Conservation (phyloP, 345 rosid genomes). For the Anastatica hierochuntica region DNA sequence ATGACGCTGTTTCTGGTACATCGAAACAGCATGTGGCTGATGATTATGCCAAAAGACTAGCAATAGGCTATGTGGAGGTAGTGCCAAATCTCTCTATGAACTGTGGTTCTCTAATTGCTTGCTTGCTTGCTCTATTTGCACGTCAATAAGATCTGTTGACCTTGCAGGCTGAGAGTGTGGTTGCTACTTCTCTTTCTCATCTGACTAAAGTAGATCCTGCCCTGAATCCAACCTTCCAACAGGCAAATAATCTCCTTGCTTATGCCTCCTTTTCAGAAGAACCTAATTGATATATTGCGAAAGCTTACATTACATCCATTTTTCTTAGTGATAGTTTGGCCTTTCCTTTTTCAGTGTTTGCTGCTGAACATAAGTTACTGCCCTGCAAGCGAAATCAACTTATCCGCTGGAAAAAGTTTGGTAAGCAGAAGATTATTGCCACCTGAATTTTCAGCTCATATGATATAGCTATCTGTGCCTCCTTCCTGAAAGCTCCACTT, state of each 20-base stretch:
- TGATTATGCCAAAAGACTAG: slow-evolving; percentile 83
- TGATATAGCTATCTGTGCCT: not conserved
- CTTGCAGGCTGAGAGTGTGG: slow-evolving; percentile 74
- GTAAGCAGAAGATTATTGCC: slow-evolving; percentile 31
- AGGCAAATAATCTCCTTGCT: slow-evolving; percentile 40
- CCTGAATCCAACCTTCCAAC: slow-evolving; percentile 47
- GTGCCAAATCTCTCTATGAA: not conserved
- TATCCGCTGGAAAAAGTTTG: slow-evolving; percentile 57
- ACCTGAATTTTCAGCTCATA: slow-evolving; percentile 6
- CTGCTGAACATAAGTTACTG: slow-evolving; percentile 93
- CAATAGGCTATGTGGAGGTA: slow-evolving; percentile 84
- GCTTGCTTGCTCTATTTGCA: not conserved
- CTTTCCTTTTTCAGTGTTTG: slow-evolving; percentile 54
- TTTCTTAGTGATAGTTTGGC: not conserved
- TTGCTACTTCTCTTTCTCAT: slow-evolving; percentile 68
- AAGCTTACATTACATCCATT: not conserved
- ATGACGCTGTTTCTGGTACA: slow-evolving; percentile 92
- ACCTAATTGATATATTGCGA: not conserved
- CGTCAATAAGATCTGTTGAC: slow-evolving; percentile 2
- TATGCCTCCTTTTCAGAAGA: not conserved
- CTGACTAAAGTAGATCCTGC: slow-evolving; percentile 39
- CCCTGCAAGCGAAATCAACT: slow-evolving; percentile 63
- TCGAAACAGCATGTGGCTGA: slow-evolving; percentile 87
- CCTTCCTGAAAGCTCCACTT: slow-evolving; percentile 8
- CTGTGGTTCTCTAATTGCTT: slow-evolving; percentile 5